Base-by-base conservation (phyloP, 106 monocot species). In the Allium cepa region DNA sequence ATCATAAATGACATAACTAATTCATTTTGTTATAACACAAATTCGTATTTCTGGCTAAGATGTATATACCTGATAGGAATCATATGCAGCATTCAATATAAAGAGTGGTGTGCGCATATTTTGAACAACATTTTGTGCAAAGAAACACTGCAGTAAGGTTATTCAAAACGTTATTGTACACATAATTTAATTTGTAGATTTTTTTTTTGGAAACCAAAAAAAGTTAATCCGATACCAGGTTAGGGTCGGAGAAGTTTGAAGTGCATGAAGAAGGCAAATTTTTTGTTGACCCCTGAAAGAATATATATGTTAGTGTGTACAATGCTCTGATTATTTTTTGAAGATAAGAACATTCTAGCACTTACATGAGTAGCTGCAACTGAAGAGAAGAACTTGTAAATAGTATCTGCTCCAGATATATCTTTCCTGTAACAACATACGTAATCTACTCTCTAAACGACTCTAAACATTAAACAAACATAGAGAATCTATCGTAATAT, bases 61-160 rank as follows among this genome's bases (percentile, higher is more conserved):
- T 53, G 57, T 8, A 50, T 62, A 50, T 48, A 93, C 89, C 93
- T 93, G 93, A 81, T 86, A 93, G 67, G 88, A 75, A 82, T 93
- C 93, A 73, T 93, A 93, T n/a, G 93, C 93, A 56, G 93, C 76
- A 70, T 93, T 93, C 59, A 89, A 66, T 59, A 93, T 64, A 60
- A 89, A 93, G 60, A 93, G 83, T 55, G 93, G 93, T 6, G 93
- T 86, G 53, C 69, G 72, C 77, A 93, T 83, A 15, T 75, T 68
- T 47, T 57, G 81, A 47, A 75, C 93, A 14, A 84, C 76, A 60
- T 89, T 65, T 65, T 89, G 83, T 26, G 93, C 89, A 76, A 93
- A 93, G 70, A 93, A 86, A 72, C 93, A 93, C 93, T 93, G 93
- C 71, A 74, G 36, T 5, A 36, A 36, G 36, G 5, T 36, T 15